Evolutionary conservation across 148 eudicot species (phyloP), one percentile per base, ranked within the genome.

Genomic region (Rhododendron vialii): DNA sequence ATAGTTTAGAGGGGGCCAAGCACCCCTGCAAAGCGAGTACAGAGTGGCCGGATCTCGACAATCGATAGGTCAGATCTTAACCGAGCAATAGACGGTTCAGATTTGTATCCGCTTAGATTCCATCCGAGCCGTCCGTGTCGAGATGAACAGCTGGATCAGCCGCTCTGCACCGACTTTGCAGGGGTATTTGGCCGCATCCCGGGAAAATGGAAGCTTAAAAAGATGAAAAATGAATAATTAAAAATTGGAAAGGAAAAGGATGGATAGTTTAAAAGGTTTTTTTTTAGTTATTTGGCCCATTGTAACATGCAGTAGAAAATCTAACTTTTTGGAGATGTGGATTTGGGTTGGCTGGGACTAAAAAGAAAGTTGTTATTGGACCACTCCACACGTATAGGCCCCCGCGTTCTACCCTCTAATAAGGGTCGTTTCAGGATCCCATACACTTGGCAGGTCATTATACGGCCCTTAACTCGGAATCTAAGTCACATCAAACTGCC

Each of bases 381-480:
- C 35, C 76, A 30, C 4, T 82, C 26, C 15, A 63, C 80, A 9
- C 50, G 53, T 78, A 43, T 11, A 20, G 6, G 30, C 30, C 51
- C 84, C 84, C 84, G 84, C 84, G 76, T 82, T 82, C 12, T 5
- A 7, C 76, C 84, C 84, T 82, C 75, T 63, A 61, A 22, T 4
- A 12, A 26, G 82, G 82, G 84, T 78, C 81, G 24, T 47, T 41
- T 67, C 18, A 14, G 33, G 15, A 71, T 14, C 36, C 75, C 67
- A 38, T 17, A 41, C 84, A 61, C 84, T 14, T 63, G 51, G 53
- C 71, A 22, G 1, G 2, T 13, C 36, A 63, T 82, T 38, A 41
- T 41, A 63, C 33, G 6, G 75, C 53, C 53, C 75, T 36, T 22
- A 63, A 22, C 45, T 71, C 3, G 47, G 22, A 18, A 61, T 63